Base-by-base conservation (phyloP, 1,139 yeast species). In the Nakaseomyces nivariensis region DNA sequence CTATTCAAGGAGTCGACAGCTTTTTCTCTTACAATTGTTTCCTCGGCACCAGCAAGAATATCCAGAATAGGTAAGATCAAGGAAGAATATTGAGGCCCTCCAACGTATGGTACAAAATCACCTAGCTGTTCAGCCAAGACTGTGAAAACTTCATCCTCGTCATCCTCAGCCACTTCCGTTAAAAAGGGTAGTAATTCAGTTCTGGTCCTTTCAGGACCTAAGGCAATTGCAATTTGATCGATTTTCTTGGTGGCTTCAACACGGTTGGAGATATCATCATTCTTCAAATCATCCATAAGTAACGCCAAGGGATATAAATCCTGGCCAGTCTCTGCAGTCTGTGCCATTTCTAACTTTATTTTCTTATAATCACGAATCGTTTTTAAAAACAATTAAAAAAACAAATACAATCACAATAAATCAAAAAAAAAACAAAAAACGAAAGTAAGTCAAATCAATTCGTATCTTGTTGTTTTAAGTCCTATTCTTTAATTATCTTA, bases 81-180 rank as follows among this genome's bases (percentile, higher is more conserved):
- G 55, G 85, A 81, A 43, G 92, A 85, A 67, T 82, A 75, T 58
- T 82, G 79, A 47, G 83, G 75, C 32, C 98, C 98, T 40, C 98
- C 98, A 52, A 94, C 81, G 56, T 74, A 76, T 5, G 96, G 95
- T 40, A 90, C 79, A 65, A 94, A 92, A 51, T 79, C 79, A 41
- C 96, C 96, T 58, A 94, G 72, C 71, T 90, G 92, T 58, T 85
- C 86, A 3, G 97, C 97, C 58, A 94, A 76, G 17, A 89, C 94
- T 1, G 97, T 88, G 67, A 92, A 83, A 8, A 94, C 96, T 69
- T 94, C 99, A 67, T 94, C 99, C 69, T 94, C 98, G 66, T 94
- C 99, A 62, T 92, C 99, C 59, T 92, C 96, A 8, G 97, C 90
- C 43, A 89, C 97, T 60, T 85, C 87, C 54, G 79, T 83, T 56